phyloP scores from a whole-genome alignment of 1,139 yeast species.

The Saccharomyces hybrid region DNA sequence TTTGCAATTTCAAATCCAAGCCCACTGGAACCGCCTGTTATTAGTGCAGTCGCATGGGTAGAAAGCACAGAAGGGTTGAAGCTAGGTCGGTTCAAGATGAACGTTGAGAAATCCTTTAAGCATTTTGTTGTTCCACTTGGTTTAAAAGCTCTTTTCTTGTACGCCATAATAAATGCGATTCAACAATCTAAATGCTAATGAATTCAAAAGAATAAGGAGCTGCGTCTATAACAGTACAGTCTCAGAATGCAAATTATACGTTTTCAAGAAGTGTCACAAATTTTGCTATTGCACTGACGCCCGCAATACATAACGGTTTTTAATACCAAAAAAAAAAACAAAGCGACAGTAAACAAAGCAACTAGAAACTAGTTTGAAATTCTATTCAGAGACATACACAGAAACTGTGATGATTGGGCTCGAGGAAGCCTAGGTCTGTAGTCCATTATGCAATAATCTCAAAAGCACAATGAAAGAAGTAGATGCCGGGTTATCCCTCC shows the following conservation, averaged over 20 bases:
- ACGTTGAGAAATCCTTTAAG: background rate
- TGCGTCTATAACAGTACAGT: background rate
- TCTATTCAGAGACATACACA: background rate
- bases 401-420: background rate
- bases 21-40: slow-evolving; percentile 80
- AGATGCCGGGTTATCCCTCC: background rate
- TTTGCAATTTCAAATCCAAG: slow-evolving; percentile 59
- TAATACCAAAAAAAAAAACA: background rate
- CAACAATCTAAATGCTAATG: background rate
- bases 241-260: background rate
- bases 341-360: background rate
- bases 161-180: background rate
- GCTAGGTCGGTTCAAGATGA: background rate
- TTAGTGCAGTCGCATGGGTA: slow-evolving; percentile 40
- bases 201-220: background rate
- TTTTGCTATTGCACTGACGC: background rate
- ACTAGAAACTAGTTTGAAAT: background rate
- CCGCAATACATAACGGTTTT: background rate
- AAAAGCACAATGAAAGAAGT: background rate
- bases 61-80: background rate
- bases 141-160: background rate
- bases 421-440: background rate
- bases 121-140: background rate
- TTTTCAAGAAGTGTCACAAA: background rate
- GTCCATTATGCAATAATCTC: background rate